Evolutionary conservation across 2,329 filamentous ascomycete genomes (phyloP), one percentile per base, ranked within the genome.

Genomic region (Fusarium burgessii): DNA sequence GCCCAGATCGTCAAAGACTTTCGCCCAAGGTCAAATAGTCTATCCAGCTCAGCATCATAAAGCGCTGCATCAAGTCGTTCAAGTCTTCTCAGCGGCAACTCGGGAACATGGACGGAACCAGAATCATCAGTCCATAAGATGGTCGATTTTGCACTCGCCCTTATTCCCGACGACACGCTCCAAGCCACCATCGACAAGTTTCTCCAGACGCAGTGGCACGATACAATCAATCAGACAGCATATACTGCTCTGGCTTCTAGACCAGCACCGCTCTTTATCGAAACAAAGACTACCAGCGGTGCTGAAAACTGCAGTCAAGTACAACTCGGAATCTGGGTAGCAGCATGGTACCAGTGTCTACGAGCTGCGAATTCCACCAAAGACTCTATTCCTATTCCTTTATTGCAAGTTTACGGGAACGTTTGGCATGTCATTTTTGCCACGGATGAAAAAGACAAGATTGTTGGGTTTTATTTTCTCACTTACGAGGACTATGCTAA

Each of bases 101-200:
- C 27, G 11, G 38, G 38, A 15, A 36, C 40, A 25, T 60, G 14
- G 12, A n/a, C 29, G 14, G 57, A 60, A 33, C 47, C 57, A 8
- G 9, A 18, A 29, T 45, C 10, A 42, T 49, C 50, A 18, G 59
- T 52, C 14, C 58, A 66, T 56, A 69, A 66, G 36, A 66, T 69
- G 49, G 66, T 66, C 41, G 58, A 69, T 52, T 70, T 57, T 52
- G 66, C 54, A 10, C 41, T 66, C 27, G 18, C 57, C 12, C 55
- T 70, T 8, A 11, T 11, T 18, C 58, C 62, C 5, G 43, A 59
- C 10, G 6, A 50, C 14, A 35, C 42, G 12, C 41, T 68, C 42
- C 20, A 47, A 25, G 25, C 29, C 10, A 15, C 29, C 14, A 55
- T 62, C 10, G 14, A 67, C n/a, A 43, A 35, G 12, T 62, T 62